phyloP scores from a whole-genome alignment of 2,329 filamentous ascomycete genomes.

The Fusarium globosum region DNA sequence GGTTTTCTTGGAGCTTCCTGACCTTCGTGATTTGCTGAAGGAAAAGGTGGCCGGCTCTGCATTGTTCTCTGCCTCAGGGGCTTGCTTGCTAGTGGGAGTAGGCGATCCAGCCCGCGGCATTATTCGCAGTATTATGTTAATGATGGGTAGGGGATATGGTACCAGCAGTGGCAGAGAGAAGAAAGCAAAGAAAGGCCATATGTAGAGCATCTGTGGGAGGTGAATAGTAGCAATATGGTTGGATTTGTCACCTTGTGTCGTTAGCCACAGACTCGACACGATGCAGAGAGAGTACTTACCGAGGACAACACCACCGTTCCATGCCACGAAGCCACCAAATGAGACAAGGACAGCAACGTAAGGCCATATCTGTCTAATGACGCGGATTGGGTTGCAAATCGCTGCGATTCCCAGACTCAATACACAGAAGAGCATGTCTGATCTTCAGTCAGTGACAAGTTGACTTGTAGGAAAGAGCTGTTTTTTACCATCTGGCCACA shows the following conservation, averaged over 20 bases:
- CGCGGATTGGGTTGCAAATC: conserved; percentile 57
- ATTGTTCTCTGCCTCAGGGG: neutral
- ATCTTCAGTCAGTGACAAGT: conserved; percentile 20
- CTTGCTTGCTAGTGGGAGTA: neutral
- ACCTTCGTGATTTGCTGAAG: conserved; percentile 4
- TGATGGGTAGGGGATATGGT: conserved; percentile 57
- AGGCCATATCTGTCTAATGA: conserved; percentile 65
- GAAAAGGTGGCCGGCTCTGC: neutral
- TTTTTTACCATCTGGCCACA: conserved; percentile 63
- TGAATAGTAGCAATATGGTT: conserved; percentile 94
- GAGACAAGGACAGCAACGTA: conserved; percentile 70
- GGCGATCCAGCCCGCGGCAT: neutral
- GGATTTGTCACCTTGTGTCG: conserved; percentile 80
- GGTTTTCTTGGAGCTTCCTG: neutral
- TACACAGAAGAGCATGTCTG: conserved; percentile 67
- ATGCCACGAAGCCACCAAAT: conserved; percentile 81
- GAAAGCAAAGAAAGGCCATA: conserved; percentile 90
- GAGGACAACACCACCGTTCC: conserved; percentile 93
- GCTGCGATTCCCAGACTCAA: conserved; percentile 73
- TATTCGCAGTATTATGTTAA: conserved; percentile 28
- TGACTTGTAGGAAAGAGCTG: neutral
- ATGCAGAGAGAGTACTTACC: conserved; percentile 61
- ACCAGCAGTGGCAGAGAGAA: conserved; percentile 86
- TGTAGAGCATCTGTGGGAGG: conserved; percentile 91
- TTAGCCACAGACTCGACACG: conserved; percentile 38